A percentile compares a stretch with the other conserved stretches of the same genome.
These are phyloP conservation scores for Colletotrichum lindemuthianum DNA, from an alignment of 2,329 filamentous ascomycete species.

Conservation along the genomic window DNA sequence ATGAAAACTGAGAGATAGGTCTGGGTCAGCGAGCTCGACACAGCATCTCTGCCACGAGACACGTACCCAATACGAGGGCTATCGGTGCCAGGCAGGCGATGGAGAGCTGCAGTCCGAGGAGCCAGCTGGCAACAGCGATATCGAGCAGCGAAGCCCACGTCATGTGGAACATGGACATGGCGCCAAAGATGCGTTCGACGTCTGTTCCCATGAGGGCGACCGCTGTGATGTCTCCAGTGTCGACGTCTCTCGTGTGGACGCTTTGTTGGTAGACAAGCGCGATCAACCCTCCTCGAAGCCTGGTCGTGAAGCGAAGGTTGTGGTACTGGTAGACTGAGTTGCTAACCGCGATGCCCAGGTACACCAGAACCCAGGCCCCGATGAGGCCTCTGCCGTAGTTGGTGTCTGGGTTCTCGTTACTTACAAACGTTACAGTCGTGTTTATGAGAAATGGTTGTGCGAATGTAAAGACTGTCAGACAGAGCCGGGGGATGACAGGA, in stretches of 20 bases:
- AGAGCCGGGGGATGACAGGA: conserved; percentile 40
- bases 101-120: conserved; percentile 43
- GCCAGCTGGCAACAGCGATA: conserved; percentile 42
- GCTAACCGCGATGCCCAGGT: conserved; percentile 44
- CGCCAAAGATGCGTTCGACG: conserved; percentile 43
- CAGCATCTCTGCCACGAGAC: too few relatives aligned
- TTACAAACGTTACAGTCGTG: conserved; percentile 38
- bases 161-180: conserved; percentile 41
- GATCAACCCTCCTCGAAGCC: conserved; percentile 40
- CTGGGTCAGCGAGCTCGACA: too few relatives aligned
- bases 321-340: conserved; percentile 41
- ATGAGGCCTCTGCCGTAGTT: conserved; percentile 43
- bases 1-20: conserved; percentile 36
- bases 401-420: conserved; percentile 23
- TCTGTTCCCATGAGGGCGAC: conserved; percentile 48
- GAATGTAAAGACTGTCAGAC: conserved; percentile 43
- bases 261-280: conserved; percentile 41
- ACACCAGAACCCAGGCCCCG: conserved; percentile 45
- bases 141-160: conserved; percentile 43
- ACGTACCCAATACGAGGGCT: conserved; percentile 37
- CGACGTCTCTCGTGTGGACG: conserved; percentile 37
- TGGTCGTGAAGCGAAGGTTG: conserved; percentile 38
- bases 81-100: conserved; percentile 41
- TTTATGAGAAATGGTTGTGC: conserved; percentile 45
- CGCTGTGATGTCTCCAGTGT: conserved; percentile 41